These are phyloP conservation scores for Prasinococcaceae sp. DNA, from an alignment of 139 green algal genomes.

Conservation along the genomic window DNA sequence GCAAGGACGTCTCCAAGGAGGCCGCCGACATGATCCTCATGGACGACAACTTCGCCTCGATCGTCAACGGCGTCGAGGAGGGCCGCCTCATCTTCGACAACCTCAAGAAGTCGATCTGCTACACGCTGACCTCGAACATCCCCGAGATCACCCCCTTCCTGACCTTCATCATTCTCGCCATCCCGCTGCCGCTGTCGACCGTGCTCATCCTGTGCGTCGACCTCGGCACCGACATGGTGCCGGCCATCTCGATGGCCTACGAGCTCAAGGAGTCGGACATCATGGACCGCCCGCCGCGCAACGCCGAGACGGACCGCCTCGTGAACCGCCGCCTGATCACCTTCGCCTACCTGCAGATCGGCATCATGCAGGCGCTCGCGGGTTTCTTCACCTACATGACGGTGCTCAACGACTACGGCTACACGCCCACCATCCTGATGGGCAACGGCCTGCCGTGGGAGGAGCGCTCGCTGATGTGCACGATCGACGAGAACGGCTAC, in stretches of 20 bases:
- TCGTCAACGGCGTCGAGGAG: constrained; percentile 63
- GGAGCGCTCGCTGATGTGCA: constrained; percentile 37
- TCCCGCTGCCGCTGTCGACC: constrained; percentile 47
- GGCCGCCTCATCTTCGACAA: constrained; percentile 73
- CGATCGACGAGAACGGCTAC: constrained; percentile 11
- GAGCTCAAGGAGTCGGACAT: constrained; percentile 59
- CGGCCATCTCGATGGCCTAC: constrained; percentile 72
- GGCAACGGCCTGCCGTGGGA: constrained; percentile 31
- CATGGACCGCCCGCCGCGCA: constrained; percentile 52
- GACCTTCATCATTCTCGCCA: constrained; percentile 33
- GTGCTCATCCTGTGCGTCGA: constrained; percentile 69
- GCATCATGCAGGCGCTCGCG: constrained; percentile 43
- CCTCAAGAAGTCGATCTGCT: constrained; percentile 68
- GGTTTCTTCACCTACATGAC: constrained; percentile 62
- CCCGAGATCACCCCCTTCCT: constrained; percentile 60
- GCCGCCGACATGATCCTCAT: constrained; percentile 69
- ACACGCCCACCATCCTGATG: constrained; percentile 38
- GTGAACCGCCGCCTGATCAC: constrained; percentile 46
- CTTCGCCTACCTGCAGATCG: constrained; percentile 64
- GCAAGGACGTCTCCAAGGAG: constrained; percentile 52
- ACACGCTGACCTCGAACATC: constrained; percentile 63
- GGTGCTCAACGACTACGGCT: constrained; percentile 65
- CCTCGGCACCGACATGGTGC: constrained; percentile 56
- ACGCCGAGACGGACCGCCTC: constrained; percentile 41
- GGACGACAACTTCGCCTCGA: constrained; percentile 76